These are phyloP conservation scores for Dactylorhiza incarnata DNA, from an alignment of 106 monocot genomes.

Conservation along the genomic window DNA sequence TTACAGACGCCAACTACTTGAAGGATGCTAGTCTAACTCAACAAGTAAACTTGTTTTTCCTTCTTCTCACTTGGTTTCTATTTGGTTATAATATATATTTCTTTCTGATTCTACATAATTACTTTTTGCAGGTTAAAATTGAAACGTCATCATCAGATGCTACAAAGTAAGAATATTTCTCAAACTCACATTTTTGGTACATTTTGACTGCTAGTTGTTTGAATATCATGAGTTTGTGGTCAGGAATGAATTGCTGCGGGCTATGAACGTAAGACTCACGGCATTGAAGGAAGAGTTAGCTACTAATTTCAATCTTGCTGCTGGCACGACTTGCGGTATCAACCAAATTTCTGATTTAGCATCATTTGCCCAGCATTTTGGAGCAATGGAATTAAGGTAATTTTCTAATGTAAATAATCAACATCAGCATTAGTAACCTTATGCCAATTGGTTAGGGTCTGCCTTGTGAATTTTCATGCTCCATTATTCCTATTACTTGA, in stretches of 20 bases:
- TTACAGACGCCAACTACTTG: slow-evolving; percentile 39
- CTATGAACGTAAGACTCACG: slow-evolving; percentile 59
- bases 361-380: slow-evolving; percentile 72
- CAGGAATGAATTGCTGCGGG: slow-evolving; percentile 77
- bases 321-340: slow-evolving; percentile 37
- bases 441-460: neutral
- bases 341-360: slow-evolving; percentile 49
- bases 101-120: neutral
- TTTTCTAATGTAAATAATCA: neutral
- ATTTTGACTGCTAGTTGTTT: neutral
- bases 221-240: neutral
- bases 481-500: neutral
- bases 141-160: slow-evolving; percentile 59
- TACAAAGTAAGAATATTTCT: slow-evolving; percentile 54
- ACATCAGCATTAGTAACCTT: neutral
- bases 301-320: slow-evolving; percentile 37
- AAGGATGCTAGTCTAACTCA: slow-evolving; percentile 28
- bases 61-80: neutral
- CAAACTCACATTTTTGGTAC: neutral
- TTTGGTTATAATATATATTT: neutral
- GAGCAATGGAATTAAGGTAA: slow-evolving; percentile 63
- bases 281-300: slow-evolving; percentile 62
- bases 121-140: slow-evolving; percentile 35
- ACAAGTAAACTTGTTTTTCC: slow-evolving; percentile 36
- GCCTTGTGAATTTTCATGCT: neutral